A percentile compares a stretch with the other conserved stretches of the same genome.
Conservation (phyloP, 2,329 filamentous ascomycete genomes). For the Colletotrichum spaethianum region DNA sequence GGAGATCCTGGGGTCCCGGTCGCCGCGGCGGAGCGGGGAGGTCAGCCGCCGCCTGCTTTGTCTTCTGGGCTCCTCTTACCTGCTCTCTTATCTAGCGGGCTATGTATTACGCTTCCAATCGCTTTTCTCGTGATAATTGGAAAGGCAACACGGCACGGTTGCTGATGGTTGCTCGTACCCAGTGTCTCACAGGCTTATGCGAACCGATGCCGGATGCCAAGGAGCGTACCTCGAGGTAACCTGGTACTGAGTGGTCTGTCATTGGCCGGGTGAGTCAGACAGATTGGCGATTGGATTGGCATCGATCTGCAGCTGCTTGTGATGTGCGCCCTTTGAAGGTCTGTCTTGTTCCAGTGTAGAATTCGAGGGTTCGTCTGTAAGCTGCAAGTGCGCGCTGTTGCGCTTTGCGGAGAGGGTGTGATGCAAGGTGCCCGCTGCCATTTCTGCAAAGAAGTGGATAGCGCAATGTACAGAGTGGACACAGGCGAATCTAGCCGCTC, state of each 20-base stretch:
- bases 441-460: not conserved
- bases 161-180: too few species aligned
- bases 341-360: too few species aligned
- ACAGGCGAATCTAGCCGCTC: conserved; percentile 9
- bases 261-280: not conserved
- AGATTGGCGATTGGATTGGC: conserved; percentile 4
- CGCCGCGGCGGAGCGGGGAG: conserved; percentile 11
- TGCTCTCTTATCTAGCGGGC: not conserved
- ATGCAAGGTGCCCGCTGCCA: not conserved
- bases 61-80: conserved; percentile 2
- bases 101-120: not conserved
- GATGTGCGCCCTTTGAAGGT: not conserved
- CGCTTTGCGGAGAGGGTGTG: not conserved
- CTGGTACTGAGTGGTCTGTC: not conserved
- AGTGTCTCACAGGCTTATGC: too few species aligned
- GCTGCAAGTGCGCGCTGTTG: not conserved
- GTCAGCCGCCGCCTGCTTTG: not conserved
- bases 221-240: not conserved
- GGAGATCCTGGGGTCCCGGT: conserved; percentile 28
- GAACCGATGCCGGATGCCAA: conserved; percentile 6
- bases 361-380: not conserved
- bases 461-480: conserved; percentile 3
- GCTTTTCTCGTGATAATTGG: not conserved
- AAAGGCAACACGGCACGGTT: not conserved
- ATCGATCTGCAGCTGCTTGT: not conserved